Conservation (phyloP, 345 rosid genomes). For the Salix udensis region DNA sequence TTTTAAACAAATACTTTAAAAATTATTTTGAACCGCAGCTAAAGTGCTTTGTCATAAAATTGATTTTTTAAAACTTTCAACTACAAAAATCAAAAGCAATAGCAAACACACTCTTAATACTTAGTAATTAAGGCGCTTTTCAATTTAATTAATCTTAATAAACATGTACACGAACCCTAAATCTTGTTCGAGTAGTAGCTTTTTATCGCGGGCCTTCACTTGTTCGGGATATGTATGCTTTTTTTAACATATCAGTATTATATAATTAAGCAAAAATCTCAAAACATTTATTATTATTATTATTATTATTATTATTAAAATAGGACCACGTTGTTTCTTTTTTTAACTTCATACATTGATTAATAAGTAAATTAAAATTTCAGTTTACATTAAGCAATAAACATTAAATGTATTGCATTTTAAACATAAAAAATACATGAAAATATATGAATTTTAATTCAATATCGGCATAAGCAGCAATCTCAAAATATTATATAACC, state of each 20-base stretch:
- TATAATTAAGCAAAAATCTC: not conserved
- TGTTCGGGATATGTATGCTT: not conserved
- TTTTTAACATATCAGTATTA: not conserved
- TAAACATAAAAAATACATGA: too few relatives aligned
- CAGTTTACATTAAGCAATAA: too few relatives aligned
- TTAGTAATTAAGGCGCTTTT: not conserved
- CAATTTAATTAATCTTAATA: not conserved
- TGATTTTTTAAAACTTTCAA: too few relatives aligned
- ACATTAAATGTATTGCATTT: too few relatives aligned
- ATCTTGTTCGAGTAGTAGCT: not conserved
- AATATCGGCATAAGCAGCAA: too few relatives aligned
- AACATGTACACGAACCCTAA: not conserved
- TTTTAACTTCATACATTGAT: not conserved
- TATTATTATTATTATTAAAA: not conserved
- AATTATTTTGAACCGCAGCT: too few relatives aligned
- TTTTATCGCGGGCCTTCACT: not conserved
- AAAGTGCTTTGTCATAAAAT: too few relatives aligned
- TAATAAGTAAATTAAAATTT: too few relatives aligned
- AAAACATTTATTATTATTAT: not conserved
- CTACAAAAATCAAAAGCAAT: too few relatives aligned
- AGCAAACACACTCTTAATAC: accelerated
- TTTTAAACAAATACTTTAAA: too few relatives aligned
- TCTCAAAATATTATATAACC: too few relatives aligned
- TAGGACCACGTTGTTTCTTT: not conserved
- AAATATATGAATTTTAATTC: too few relatives aligned